Base-by-base conservation (phyloP, 169 alveolate species). In the Theileria parva region DNA sequence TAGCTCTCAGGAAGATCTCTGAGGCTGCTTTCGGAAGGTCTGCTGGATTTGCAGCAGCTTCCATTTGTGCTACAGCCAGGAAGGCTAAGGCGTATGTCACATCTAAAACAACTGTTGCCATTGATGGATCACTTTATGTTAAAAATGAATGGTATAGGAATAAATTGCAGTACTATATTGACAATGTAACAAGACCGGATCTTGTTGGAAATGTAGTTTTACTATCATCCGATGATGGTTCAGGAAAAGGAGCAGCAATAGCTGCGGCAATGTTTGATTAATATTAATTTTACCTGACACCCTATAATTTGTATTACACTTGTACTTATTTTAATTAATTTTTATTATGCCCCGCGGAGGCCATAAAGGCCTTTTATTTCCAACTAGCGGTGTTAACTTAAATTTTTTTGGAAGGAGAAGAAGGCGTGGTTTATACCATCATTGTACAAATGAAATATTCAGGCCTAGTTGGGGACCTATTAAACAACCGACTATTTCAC, bases 241-340 rank as follows among this genome's bases (percentile, higher is more conserved):
- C 96, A 28, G 96, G 96, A 25, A 93, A 93, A 79, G 96, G 96
- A 21, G 96, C 96, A 2, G 96, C 96, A 30, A 89, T 93, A n/a
- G 92, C 94, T n/a, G 96, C 96, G 0, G 96, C 96, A 32, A 89
- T 90, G 86, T 80, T 86, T 69, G 72, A 1, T 15, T 12, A 77
- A 11, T 39, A 37, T 34, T 55, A 11, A 32, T 50, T 23, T 39
- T 34, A 9, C 53, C 53, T 25, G 50, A 28, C 39, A 66, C 66
- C 60, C 44, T 15, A 21, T 39, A 28, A 53, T 30, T 8, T n/a
- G 13, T 2, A n/a, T 0, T 53, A 21, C 73, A 30, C 44, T n/a
- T n/a, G n/a, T n/a, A 34, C 9, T 44, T 15, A 23, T 17, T 44
- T 12, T 77, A 72, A 0, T 0, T 73, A 23, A 6, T 13, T 55